phyloP scores from a whole-genome alignment of 495 filamentous ascomycete genomes.

The Penicillium roqueforti region DNA sequence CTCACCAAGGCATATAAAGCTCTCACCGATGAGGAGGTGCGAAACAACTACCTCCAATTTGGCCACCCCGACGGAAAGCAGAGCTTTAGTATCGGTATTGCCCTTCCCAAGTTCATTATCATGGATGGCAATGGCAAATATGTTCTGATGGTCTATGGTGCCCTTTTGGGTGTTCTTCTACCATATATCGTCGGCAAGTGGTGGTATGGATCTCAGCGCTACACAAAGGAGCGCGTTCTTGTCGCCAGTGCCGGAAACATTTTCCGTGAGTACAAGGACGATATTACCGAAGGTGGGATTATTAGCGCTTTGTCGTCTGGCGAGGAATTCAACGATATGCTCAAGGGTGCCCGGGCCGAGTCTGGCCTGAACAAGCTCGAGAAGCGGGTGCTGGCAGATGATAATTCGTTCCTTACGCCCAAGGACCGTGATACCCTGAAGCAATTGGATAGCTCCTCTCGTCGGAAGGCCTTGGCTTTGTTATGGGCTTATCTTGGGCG shows the following conservation, averaged over 20 bases:
- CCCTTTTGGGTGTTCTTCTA: conserved; percentile 79
- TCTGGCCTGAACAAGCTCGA: conserved; percentile 76
- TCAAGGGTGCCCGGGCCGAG: conserved; percentile 71
- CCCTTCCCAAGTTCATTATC: conserved; percentile 87
- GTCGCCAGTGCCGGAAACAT: conserved; percentile 89
- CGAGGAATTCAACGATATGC: conserved; percentile 68
- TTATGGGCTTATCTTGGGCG: conserved; percentile 94
- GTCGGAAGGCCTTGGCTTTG: conserved; percentile 81
- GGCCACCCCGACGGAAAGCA: conserved; percentile 98
- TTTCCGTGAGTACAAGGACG: conserved; percentile 86
- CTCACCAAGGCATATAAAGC: conserved; percentile 96
- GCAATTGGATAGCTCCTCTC: conserved; percentile 66
- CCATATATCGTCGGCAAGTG: conserved; percentile 93
- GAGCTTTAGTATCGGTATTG: conserved; percentile 96
- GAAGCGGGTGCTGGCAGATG: conserved; percentile 63
- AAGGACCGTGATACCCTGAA: conserved; percentile 61
- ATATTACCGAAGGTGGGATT: conserved; percentile 73
- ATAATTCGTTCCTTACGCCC: conserved; percentile 43
- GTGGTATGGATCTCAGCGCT: conserved; percentile 95
- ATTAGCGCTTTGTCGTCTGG: conserved; percentile 76
- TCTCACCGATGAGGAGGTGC: conserved; percentile 91
- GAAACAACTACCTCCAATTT: conserved; percentile 93
- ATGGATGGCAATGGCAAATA: conserved; percentile 94
- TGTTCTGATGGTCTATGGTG: conserved; percentile 82
- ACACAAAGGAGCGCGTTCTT: conserved; percentile 87